phyloP scores from a whole-genome alignment of 768 basidiomycete species.

The Russula lepida region DNA sequence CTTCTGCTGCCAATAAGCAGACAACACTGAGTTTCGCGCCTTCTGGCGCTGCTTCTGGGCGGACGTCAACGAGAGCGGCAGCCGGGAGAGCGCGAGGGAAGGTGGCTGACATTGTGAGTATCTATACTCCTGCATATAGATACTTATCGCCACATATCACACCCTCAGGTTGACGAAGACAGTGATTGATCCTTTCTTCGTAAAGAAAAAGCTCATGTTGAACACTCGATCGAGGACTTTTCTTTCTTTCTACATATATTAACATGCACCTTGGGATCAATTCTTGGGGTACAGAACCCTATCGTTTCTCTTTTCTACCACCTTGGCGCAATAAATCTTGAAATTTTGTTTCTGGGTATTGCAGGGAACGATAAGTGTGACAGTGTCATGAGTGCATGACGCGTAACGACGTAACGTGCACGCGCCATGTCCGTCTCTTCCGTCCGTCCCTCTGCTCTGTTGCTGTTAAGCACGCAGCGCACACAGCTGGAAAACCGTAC shows the following conservation, averaged over 20 bases:
- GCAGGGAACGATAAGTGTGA: no score
- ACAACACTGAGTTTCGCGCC: slow-evolving; percentile 57
- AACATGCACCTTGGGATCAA: neutral
- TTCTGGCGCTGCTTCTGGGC: slow-evolving; percentile 30
- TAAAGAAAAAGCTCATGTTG: neutral
- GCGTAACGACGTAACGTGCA: no score
- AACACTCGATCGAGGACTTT: neutral
- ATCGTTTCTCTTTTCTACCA: neutral
- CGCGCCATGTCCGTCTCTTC: no score
- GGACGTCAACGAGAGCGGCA: slow-evolving; percentile 53
- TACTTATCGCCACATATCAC: neutral
- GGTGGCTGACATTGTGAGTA: slow-evolving; percentile 41
- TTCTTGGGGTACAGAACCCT: neutral
- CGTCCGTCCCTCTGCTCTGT: no score
- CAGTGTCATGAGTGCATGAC: no score
- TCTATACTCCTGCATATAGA: neutral
- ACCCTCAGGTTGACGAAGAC: slow-evolving; percentile 21
- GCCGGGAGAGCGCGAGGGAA: slow-evolving; percentile 59
- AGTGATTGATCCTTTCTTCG: slow-evolving; percentile 16
- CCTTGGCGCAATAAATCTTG: neutral
- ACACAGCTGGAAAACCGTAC: no score
- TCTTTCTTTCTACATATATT: neutral
- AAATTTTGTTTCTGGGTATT: no score
- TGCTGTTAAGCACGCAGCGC: no score
- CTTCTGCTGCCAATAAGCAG: slow-evolving; percentile 50